Conservation (phyloP, 306 rosid genomes). For the Cucurbita pepo region DNA sequence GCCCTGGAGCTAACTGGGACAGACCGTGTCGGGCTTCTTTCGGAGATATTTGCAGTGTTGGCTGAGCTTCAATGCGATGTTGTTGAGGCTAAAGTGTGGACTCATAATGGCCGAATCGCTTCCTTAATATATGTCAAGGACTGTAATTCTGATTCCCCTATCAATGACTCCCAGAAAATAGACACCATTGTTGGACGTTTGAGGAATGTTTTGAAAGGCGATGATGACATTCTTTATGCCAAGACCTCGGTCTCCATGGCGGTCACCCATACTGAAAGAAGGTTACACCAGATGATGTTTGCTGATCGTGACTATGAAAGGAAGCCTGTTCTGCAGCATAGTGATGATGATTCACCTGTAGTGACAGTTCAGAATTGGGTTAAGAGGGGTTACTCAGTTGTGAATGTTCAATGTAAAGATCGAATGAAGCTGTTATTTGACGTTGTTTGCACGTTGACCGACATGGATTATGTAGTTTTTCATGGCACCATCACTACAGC, state of each 20-base stretch:
- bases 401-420: constrained; percentile 86
- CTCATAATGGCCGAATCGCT: constrained; percentile 88
- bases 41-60: constrained; percentile 84
- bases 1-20: constrained; percentile 76
- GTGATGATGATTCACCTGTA: constrained; percentile 27
- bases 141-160: constrained; percentile 44
- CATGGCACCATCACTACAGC: constrained; percentile 65
- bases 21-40: constrained; percentile 78
- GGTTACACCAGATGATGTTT: constrained; percentile 97
- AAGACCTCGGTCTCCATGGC: constrained; percentile 54
- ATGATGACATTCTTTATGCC: constrained; percentile 68
- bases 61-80: constrained; percentile 75
- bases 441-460: constrained; percentile 73
- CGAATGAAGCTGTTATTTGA: constrained; percentile 66
- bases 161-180: constrained; percentile 57
- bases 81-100: constrained; percentile 91
- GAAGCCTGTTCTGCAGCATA: constrained; percentile 36
- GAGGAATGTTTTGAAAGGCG: constrained; percentile 74
- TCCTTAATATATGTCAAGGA: constrained; percentile 57
- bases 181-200: constrained; percentile 50
- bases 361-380: constrained; percentile 78
- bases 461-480: constrained; percentile 86
- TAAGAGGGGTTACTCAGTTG: constrained; percentile 73
- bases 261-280: constrained; percentile 60
- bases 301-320: constrained; percentile 70